Evolutionary conservation across 305 asterid genomes (phyloP).

Genomic region (Ilex paraguariensis): DNA sequence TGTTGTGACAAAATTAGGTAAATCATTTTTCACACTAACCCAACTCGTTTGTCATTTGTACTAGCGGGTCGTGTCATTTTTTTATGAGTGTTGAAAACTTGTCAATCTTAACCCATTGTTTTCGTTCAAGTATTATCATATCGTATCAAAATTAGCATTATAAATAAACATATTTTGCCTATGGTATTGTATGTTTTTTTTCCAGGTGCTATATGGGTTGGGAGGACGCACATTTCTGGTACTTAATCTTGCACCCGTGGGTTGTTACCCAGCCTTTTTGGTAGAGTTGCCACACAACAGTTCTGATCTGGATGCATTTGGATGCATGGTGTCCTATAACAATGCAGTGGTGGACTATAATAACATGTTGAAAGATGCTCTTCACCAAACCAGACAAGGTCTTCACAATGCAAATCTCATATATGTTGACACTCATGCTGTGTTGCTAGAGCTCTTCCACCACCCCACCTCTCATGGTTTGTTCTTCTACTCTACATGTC

Average conservation of each 20-base stretch:
- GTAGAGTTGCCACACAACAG: slow-evolving; percentile 21
- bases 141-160: too few relatives aligned
- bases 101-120: too few relatives aligned
- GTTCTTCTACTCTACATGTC: too few relatives aligned
- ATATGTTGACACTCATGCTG: slow-evolving; percentile 30
- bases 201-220: slow-evolving; percentile 28
- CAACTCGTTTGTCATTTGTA: too few relatives aligned
- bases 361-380: slow-evolving; percentile 20
- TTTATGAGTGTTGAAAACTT: too few relatives aligned
- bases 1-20: too few relatives aligned
- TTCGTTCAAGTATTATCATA: too few relatives aligned
- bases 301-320: slow-evolving; percentile 30
- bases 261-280: slow-evolving; percentile 39
- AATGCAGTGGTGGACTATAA: slow-evolving; percentile 36
- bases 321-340: slow-evolving; percentile 43
- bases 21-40: too few relatives aligned
- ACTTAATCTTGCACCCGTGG: slow-evolving; percentile 41
- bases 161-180: too few relatives aligned
- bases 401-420: slow-evolving; percentile 29
- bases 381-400: slow-evolving; percentile 26
- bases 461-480: slow-evolving; percentile 34
- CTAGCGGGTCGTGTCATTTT: too few relatives aligned
- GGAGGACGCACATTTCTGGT: slow-evolving; percentile 47
- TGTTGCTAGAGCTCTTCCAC: slow-evolving; percentile 32
- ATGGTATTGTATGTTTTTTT: too few relatives aligned